Evolutionary conservation across 805 yeast genomes (phyloP), one percentile per base, ranked within the genome.

Genomic region (Kodamaea neixiangensis): DNA sequence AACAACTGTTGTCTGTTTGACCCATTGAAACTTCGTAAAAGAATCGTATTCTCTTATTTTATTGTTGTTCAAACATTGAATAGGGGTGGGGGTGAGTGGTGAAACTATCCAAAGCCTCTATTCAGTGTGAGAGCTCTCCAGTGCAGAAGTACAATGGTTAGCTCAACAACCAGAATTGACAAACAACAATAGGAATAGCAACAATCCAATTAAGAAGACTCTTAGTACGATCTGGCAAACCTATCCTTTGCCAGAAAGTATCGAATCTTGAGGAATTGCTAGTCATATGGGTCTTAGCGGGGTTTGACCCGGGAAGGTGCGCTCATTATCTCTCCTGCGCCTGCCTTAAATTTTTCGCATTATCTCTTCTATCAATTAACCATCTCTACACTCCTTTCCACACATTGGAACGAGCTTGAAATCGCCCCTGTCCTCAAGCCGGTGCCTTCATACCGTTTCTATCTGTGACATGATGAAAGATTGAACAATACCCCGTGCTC

Each of bases 381-480:
- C 31, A 9, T 25, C 31, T 5, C 10, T 25, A 25, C 31, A 5
- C 31, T 25, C 31, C 31, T 25, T 25, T 25, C 31, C 31, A 7
- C 31, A 13, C 31, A 25, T 25, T 25, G 31, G 10, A 7, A 25
- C 13, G 31, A 25, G 10, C 11, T 25, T 25, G 11, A 25, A 13
- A 25, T 25, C 31, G 11, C 31, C 31, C 31, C 31, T 25, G 31
- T 25, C 3, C 31, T 9, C 31, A 25, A 25, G 31, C 31, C 31
- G 31, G 31, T 25, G 31, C 31, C 31, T 25, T 25, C 31, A 25
- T 25, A 25, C 13, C 31, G 31, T 9, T 25, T 7, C 21, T 5
- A 39, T 18, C 15, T 35, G 21, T 21, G 21, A 39, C 43, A 11
- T 11, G 22, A 17, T 44, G 47, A 44, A 31, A 18, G 49, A 46